phyloP scores from a whole-genome alignment of 1,139 yeast species.

The Hanseniaspora uvarum region DNA sequence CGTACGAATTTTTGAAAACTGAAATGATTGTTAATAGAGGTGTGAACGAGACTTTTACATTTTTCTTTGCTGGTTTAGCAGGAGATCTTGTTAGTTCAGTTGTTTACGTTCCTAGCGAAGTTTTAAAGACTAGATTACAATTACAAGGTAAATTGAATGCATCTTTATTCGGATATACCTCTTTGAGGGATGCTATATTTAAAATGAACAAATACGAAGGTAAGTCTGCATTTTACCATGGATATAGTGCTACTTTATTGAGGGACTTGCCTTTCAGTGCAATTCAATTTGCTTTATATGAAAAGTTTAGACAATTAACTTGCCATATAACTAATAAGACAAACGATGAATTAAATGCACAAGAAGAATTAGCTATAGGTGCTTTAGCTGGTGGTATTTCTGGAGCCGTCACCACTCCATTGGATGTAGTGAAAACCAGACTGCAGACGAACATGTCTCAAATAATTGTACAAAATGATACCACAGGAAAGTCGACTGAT shows the following conservation, averaged over 20 bases:
- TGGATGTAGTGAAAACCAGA: constrained; percentile 89
- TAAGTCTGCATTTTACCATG: constrained; percentile 62
- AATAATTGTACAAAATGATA: constrained; percentile 18
- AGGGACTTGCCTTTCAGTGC: constrained; percentile 94
- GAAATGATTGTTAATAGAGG: constrained; percentile 51
- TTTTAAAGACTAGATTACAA: constrained; percentile 84
- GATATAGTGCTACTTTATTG: constrained; percentile 84
- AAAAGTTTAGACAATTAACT: constrained; percentile 61
- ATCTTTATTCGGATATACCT: constrained; percentile 68
- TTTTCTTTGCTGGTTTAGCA: constrained; percentile 72
- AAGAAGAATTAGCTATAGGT: constrained; percentile 68
- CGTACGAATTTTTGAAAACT: constrained; percentile 76
- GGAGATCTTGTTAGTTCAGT: constrained; percentile 87
- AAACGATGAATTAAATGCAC: constrained; percentile 43
- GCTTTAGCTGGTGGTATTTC: constrained; percentile 97
- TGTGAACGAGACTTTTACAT: constrained; percentile 71
- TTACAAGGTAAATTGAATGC: constrained; percentile 82
- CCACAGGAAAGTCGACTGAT: constrained; percentile 23
- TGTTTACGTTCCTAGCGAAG: constrained; percentile 96
- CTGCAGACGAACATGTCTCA: constrained; percentile 58
- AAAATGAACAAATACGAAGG: constrained; percentile 67
- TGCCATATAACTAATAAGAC: constrained; percentile 31
- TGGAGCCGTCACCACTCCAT: constrained; percentile 71
- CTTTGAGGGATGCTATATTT: constrained; percentile 54
- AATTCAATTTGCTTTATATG: constrained; percentile 89